These are phyloP conservation scores for Fusarium albidum DNA, from an alignment of 2,329 filamentous ascomycete genomes.

Conservation along the genomic window DNA sequence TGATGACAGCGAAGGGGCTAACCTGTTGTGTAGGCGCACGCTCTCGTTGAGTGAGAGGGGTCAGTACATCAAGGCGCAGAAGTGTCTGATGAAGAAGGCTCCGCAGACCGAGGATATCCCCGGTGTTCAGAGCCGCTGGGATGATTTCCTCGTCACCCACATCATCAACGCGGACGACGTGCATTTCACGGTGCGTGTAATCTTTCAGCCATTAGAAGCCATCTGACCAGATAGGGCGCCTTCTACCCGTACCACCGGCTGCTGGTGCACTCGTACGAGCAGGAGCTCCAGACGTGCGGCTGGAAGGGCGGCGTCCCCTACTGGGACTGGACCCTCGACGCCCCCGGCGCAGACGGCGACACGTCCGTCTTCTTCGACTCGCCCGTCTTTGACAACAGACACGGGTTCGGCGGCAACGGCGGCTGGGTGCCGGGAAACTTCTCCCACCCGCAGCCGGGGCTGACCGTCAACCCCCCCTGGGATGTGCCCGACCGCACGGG, in stretches of 20 bases:
- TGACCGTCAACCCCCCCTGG: slow-evolving; percentile 26
- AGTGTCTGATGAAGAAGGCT: slow-evolving; percentile 26
- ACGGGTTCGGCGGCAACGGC: slow-evolving; percentile 30
- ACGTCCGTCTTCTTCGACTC: slow-evolving; percentile 33
- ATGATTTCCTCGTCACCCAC: slow-evolving; percentile 29
- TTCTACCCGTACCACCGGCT: slow-evolving; percentile 31
- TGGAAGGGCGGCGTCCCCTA: slow-evolving; percentile 37
- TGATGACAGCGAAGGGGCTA: background rate
- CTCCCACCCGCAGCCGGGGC: slow-evolving; percentile 14
- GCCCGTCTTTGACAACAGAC: slow-evolving; percentile 42
- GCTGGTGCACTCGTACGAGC: slow-evolving; percentile 32
- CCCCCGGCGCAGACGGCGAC: slow-evolving; percentile 18
- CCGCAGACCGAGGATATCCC: slow-evolving; percentile 12
- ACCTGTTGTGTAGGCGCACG: slow-evolving; percentile 2
- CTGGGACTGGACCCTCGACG: slow-evolving; percentile 36
- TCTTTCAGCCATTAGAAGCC: background rate
- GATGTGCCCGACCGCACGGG: slow-evolving; percentile 28
- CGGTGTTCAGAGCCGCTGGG: slow-evolving; percentile 24
- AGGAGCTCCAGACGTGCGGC: slow-evolving; percentile 33
- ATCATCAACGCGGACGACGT: slow-evolving; percentile 24
- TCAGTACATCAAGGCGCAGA: slow-evolving; percentile 28
- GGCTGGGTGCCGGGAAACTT: slow-evolving; percentile 27
- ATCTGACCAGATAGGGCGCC: slow-evolving; percentile 5
- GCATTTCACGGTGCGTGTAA: slow-evolving; percentile 20
- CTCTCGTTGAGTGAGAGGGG: slow-evolving; percentile 16